Evolutionary conservation across 208 protist genomes (phyloP).

Genomic region (Leishmania aethiopica): DNA sequence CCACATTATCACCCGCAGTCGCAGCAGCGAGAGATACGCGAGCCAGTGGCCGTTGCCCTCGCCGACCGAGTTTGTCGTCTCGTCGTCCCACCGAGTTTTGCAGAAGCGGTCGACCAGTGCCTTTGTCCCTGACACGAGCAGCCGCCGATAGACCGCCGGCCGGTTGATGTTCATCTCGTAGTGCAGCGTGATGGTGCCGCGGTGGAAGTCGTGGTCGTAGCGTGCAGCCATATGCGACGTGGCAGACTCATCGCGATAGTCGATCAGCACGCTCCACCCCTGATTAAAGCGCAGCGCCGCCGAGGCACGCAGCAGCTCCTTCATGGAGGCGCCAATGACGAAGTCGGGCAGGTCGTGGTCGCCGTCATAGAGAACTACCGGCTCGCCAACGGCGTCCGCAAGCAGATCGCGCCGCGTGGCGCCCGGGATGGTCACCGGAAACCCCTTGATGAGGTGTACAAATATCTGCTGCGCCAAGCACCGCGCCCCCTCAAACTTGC

Average conservation of each 20-base stretch:
- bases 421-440: slow-evolving; percentile 60
- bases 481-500: slow-evolving; percentile 75
- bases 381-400: slow-evolving; percentile 23
- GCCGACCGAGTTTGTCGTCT: slow-evolving; percentile 6
- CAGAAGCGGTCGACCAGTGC: slow-evolving; percentile 76
- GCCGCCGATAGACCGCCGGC: slow-evolving; percentile 65
- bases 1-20: slow-evolving; percentile 64
- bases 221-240: slow-evolving; percentile 66
- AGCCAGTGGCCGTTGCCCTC: slow-evolving; percentile 50
- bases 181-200: slow-evolving; percentile 67
- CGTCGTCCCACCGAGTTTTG: slow-evolving; percentile 29
- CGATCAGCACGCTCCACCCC: slow-evolving; percentile 85
- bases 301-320: slow-evolving; percentile 47
- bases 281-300: slow-evolving; percentile 79
- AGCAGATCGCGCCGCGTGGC: slow-evolving; percentile 34
- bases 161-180: slow-evolving; percentile 81
- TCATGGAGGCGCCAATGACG: slow-evolving; percentile 24
- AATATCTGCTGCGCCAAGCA: slow-evolving; percentile 89
- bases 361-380: slow-evolving; percentile 49
- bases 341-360: slow-evolving; percentile 50
- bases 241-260: slow-evolving; percentile 47
- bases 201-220: slow-evolving; percentile 61
- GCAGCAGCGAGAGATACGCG: slow-evolving; percentile 58
- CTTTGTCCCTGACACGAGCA: slow-evolving; percentile 73
- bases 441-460: slow-evolving; percentile 81